phyloP scores from a whole-genome alignment of 805 yeast genomes.

The Clavispora fructus region DNA sequence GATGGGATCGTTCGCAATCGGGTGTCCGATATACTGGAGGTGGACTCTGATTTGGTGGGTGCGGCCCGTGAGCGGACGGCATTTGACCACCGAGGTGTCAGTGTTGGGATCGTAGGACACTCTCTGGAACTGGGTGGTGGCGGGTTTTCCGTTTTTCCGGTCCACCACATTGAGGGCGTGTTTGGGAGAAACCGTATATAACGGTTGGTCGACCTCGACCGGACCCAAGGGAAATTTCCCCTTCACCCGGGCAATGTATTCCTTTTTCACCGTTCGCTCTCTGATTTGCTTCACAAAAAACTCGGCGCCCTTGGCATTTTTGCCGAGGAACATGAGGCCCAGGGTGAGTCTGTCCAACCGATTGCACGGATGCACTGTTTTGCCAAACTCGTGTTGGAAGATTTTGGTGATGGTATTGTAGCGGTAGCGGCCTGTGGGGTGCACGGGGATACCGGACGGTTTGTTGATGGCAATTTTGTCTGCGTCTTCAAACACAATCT shows the following conservation, averaged over 20 bases:
- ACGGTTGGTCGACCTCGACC: conserved; percentile 59
- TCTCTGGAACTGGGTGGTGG: conserved; percentile 65
- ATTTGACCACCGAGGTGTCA: conserved; percentile 64
- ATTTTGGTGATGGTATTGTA: conserved; percentile 73
- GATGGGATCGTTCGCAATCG: conserved; percentile 89
- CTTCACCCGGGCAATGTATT: conserved; percentile 80
- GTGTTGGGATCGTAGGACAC: conserved; percentile 59
- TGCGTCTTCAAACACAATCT: conserved; percentile 69
- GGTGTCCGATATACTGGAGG: conserved; percentile 80
- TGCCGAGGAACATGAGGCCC: conserved; percentile 89
- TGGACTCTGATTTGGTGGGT: conserved; percentile 96
- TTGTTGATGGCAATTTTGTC: conserved; percentile 80
- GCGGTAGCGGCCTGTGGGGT: conserved; percentile 86
- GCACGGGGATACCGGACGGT: conserved; percentile 93
- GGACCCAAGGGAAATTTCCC: conserved; percentile 71
- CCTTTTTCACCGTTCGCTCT: conserved; percentile 70
- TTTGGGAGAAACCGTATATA: conserved; percentile 68
- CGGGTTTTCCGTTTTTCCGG: conserved; percentile 54
- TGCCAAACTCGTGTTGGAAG: conserved; percentile 63
- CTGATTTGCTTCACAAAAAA: conserved; percentile 64
- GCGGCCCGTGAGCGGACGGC: conserved; percentile 86
- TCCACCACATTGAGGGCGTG: conserved; percentile 57
- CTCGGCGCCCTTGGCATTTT: conserved; percentile 74
- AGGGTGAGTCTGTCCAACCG: conserved; percentile 87
- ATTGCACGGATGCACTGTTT: conserved; percentile 72